Conservation (phyloP, 176 grass and related monocot species). For the Carex cristatella region DNA sequence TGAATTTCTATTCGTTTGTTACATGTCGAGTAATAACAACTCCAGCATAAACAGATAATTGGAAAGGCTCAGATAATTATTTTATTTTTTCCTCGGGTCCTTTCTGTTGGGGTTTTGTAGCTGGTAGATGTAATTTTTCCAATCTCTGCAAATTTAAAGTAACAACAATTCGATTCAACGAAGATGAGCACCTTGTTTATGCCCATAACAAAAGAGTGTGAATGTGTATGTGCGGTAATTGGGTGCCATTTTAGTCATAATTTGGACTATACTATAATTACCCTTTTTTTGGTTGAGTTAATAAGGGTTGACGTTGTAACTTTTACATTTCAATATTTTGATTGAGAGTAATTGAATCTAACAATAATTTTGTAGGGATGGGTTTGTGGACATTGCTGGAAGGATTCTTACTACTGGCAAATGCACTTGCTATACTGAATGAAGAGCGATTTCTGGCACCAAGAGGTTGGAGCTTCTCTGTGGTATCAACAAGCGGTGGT, state of each 20-base stretch:
- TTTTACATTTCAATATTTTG: background rate
- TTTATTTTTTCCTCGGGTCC: background rate
- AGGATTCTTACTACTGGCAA: constrained; percentile 66
- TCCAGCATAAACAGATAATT: background rate
- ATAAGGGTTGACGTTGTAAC: background rate
- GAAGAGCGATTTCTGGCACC: constrained; percentile 75
- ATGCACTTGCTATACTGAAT: constrained; percentile 77
- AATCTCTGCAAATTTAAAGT: background rate
- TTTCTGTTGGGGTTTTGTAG: background rate
- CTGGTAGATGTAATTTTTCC: background rate
- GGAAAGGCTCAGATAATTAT: background rate
- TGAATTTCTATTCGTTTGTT: background rate
- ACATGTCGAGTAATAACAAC: background rate
- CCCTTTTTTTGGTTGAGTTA: background rate
- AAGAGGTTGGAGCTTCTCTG: constrained; percentile 77
- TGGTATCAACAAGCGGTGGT: constrained; percentile 60
- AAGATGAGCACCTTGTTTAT: background rate
- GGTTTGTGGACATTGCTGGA: constrained; percentile 65
- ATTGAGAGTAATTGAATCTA: background rate
- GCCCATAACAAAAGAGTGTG: background rate
- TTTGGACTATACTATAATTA: background rate
- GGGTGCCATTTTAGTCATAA: background rate
- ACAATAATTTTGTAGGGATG: constrained; percentile 47
- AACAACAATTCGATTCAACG: background rate
- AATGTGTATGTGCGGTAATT: background rate